These are phyloP conservation scores for Wickerhamiella domercqiae DNA, from an alignment of 805 yeast species.

Conservation along the genomic window DNA sequence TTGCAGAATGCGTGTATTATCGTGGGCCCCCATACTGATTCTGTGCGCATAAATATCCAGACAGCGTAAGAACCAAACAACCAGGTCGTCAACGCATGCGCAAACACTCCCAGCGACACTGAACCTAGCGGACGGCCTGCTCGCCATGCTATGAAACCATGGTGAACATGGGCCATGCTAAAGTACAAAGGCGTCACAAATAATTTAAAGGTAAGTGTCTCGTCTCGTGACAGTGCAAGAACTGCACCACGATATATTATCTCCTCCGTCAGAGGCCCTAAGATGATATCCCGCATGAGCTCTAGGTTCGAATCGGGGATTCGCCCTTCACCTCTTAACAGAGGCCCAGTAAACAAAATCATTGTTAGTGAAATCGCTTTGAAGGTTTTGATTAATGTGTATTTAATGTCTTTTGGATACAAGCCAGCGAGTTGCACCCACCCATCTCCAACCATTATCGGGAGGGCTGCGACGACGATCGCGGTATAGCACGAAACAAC, in stretches of 20 bases:
- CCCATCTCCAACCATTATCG: background rate
- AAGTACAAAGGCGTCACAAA: constrained; percentile 44
- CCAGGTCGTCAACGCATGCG: constrained; percentile 50
- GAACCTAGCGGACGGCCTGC: constrained; percentile 11
- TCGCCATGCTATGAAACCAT: constrained; percentile 36
- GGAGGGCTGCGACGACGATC: background rate
- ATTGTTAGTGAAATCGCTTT: background rate
- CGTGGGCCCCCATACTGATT: constrained; percentile 41
- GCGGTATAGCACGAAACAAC: background rate
- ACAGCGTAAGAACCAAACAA: constrained; percentile 58
- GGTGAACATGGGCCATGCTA: constrained; percentile 70
- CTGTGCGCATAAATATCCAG: constrained; percentile 36
- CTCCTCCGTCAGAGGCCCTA: constrained; percentile 74
- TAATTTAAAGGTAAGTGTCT: constrained; percentile 19
- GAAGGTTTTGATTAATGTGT: background rate
- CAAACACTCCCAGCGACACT: constrained; percentile 23
- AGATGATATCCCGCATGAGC: constrained; percentile 33
- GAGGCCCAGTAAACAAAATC: background rate
- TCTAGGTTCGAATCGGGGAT: background rate
- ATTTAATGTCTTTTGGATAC: too few species aligned
- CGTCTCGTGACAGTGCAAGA: too few species aligned
- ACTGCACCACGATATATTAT: constrained; percentile 44
- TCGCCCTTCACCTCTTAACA: background rate
- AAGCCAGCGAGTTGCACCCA: too few species aligned
- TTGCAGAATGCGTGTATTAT: constrained; percentile 56